Evolutionary conservation across 2,329 filamentous ascomycete genomes (phyloP).

Genomic region (Allantophomopsis lycopodina): DNA sequence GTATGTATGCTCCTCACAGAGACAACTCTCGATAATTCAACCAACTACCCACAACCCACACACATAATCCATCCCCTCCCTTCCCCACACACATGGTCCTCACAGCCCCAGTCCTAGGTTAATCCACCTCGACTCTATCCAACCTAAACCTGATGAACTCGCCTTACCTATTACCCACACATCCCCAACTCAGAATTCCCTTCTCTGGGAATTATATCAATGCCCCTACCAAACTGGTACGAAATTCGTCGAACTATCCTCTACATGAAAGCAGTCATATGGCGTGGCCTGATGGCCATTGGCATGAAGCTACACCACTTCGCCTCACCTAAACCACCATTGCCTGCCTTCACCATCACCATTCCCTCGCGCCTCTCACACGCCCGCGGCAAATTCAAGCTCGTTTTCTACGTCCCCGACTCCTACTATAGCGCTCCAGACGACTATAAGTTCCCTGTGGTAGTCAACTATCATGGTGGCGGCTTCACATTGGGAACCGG

Average conservation of each 20-base stretch:
- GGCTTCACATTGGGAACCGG: constrained; percentile 51
- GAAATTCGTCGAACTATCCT: constrained; percentile 1
- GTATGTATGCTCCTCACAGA: too few species aligned
- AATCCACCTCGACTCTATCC: too few species aligned
- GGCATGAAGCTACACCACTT: constrained; percentile 19
- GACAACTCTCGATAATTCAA: too few species aligned
- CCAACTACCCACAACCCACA: too few species aligned
- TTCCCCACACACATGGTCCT: too few species aligned
- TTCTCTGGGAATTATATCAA: too few species aligned
- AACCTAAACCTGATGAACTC: too few species aligned
- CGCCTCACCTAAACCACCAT: constrained; percentile 14
- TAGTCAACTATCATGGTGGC: constrained; percentile 56
- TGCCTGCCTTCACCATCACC: constrained; percentile 16
- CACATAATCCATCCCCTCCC: too few species aligned
- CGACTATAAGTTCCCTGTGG: constrained; percentile 27
- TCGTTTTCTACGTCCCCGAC: constrained; percentile 28
- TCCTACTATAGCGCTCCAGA: constrained; percentile 19
- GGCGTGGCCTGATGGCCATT: constrained; percentile 18
- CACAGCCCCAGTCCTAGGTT: too few species aligned
- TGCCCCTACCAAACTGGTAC: too few species aligned
- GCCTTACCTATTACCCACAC: too few species aligned
- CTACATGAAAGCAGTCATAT: constrained; percentile 18
- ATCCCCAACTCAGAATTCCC: too few species aligned
- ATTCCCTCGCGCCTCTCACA: constrained; percentile 16
- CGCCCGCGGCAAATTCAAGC: constrained; percentile 17